Percentiles rank a stretch among this genome's conserved stretches.
Conservation (phyloP, 2,329 filamentous ascomycete genomes). For the Scopulariopsis brevicaulis region DNA sequence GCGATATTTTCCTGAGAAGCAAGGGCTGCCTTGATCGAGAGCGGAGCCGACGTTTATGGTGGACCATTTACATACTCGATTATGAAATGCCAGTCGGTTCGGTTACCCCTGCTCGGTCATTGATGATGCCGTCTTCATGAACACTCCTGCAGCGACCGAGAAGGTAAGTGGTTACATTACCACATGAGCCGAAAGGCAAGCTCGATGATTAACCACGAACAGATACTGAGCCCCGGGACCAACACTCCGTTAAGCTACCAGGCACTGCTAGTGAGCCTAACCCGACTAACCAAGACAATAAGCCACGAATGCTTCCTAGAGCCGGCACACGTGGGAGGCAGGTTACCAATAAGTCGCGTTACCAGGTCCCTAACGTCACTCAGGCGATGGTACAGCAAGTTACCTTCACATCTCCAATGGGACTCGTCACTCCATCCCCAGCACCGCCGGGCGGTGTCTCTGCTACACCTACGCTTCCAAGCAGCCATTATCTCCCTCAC, state of each 20-base stretch:
- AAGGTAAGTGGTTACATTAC: not conserved
- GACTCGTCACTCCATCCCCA: not conserved
- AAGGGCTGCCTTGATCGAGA: conserved; percentile 1
- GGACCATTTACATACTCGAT: conserved; percentile 1
- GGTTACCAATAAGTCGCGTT: conserved; percentile 1
- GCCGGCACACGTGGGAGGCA: not conserved
- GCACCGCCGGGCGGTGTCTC: not conserved
- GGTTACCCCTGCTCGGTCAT: conserved; percentile 1
- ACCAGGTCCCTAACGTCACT: not conserved
- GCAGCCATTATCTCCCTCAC: not conserved
- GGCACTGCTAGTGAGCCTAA: not conserved
- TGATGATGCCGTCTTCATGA: conserved; percentile 3
- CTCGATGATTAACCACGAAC: not conserved
- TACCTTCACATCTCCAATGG: not conserved
- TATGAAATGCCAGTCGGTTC: conserved; percentile 2
- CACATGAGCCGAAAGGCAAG: not conserved
- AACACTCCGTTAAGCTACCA: conserved; percentile 1
- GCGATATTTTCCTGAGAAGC: conserved; percentile 1
- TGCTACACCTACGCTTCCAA: conserved; percentile 1
- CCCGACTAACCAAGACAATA: not conserved
- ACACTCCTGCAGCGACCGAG: not conserved
- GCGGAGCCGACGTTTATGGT: conserved; percentile 2
- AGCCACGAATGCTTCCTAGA: conserved; percentile 1
- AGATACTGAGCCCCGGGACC: not conserved
- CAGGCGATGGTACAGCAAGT: not conserved